These are phyloP conservation scores for Lavandula angustifolia DNA, from an alignment of 257 asterid genomes.

Conservation along the genomic window DNA sequence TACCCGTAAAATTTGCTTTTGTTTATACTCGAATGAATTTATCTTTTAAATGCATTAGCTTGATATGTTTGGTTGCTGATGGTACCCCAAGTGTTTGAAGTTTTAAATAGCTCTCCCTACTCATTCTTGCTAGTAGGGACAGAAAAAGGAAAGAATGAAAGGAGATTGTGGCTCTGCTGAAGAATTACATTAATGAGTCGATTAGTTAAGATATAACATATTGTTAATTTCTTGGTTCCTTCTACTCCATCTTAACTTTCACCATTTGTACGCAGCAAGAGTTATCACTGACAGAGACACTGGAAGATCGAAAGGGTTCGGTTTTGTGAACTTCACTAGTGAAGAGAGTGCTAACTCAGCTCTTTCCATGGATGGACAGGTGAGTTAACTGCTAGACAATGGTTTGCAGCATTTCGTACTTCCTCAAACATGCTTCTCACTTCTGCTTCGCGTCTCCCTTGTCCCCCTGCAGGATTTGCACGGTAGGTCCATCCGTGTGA, in stretches of 20 bases:
- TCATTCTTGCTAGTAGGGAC: background rate
- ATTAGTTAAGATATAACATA: too few species aligned
- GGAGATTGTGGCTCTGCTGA: background rate
- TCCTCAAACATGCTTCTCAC: background rate
- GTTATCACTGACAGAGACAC: constrained; percentile 71
- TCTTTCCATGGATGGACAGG: constrained; percentile 85
- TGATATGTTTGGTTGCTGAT: background rate
- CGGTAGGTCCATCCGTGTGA: constrained; percentile 32
- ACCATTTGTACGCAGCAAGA: constrained; percentile 45
- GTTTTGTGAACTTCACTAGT: constrained; percentile 61
- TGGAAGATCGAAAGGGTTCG: constrained; percentile 84
- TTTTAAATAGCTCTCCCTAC: too few species aligned
- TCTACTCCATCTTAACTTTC: background rate
- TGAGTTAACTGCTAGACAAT: constrained; percentile 20
- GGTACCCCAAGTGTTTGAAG: too few species aligned
- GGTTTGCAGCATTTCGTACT: background rate
- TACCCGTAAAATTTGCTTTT: too few species aligned
- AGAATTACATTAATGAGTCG: too few species aligned
- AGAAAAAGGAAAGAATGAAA: too few species aligned
- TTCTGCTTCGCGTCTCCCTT: background rate
- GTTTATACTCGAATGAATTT: background rate
- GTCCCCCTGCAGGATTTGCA: constrained; percentile 25
- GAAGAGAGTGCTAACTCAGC: constrained; percentile 67
- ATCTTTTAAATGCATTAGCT: background rate
- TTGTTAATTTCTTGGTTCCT: background rate